These are phyloP conservation scores for Biscutella laevigata DNA, from an alignment of 441 rosid genomes.

Conservation along the genomic window DNA sequence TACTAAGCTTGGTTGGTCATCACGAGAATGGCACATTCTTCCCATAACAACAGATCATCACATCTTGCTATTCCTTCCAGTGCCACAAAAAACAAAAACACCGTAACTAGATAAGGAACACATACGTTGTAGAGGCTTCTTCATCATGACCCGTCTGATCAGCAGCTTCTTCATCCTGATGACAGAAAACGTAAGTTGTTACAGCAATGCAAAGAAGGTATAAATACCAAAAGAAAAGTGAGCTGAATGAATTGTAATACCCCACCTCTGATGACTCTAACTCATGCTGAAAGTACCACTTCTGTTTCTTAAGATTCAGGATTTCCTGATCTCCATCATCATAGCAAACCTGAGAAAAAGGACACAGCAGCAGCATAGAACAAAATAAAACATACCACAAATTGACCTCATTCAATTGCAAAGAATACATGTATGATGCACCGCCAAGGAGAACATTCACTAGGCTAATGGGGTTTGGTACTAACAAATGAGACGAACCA, in stretches of 20 bases:
- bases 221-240: no score
- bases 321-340: slow-evolving; percentile 72
- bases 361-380: slow-evolving; percentile 12
- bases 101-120: slow-evolving; percentile 3
- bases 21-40: slow-evolving; percentile 3
- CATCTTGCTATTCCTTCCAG: neutral
- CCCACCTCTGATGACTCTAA: slow-evolving; percentile 41
- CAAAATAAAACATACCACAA: neutral
- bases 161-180: slow-evolving; percentile 50
- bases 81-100: slow-evolving; percentile 8
- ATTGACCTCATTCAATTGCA: neutral
- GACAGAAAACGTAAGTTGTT: slow-evolving; percentile 22
- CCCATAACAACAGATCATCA: slow-evolving; percentile 8
- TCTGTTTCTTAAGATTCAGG: slow-evolving; percentile 54
- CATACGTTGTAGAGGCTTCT: slow-evolving; percentile 49
- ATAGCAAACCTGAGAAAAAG: slow-evolving; percentile 48
- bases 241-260: neutral
- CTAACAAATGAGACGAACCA: slow-evolving; percentile 4
- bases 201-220: neutral
- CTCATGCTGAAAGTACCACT: slow-evolving; percentile 43
- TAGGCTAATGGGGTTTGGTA: neutral
- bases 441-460: neutral
- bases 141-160: slow-evolving; percentile 36
- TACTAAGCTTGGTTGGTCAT: slow-evolving; percentile 4
- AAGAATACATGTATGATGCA: neutral